phyloP scores from a whole-genome alignment of 1,139 yeast species.

The Candida glucosophila region DNA sequence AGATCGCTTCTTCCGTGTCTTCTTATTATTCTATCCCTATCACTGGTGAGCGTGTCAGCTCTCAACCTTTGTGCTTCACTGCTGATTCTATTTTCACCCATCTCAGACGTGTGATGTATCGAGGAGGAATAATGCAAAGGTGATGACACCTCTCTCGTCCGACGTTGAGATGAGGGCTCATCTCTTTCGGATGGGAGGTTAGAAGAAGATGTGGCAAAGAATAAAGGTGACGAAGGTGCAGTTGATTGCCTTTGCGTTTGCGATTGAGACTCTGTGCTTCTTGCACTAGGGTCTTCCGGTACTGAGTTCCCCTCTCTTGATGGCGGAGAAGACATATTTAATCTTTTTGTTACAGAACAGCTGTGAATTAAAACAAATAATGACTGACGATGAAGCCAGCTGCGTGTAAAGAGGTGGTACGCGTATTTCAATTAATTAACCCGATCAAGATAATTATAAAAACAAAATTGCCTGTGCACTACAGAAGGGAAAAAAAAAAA shows the following conservation, averaged over 20 bases:
- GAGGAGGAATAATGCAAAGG: conserved; percentile 41
- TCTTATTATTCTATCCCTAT: conserved; percentile 35
- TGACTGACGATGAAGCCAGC: too few species aligned
- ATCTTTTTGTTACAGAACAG: too few species aligned
- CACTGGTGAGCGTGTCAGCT: conserved; percentile 29
- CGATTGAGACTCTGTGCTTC: conserved; percentile 22
- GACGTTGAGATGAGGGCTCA: conserved; percentile 10
- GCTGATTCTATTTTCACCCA: conserved; percentile 9
- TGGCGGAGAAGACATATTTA: conserved; percentile 22
- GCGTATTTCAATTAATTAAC: conserved; percentile 14
- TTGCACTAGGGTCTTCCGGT: conserved; percentile 15
- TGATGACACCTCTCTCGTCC: conserved; percentile 24
- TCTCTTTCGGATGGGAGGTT: conserved; percentile 32
- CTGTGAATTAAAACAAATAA: too few species aligned
- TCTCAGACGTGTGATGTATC: conserved; percentile 28
- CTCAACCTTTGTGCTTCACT: conserved; percentile 12
- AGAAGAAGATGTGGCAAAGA: conserved; percentile 49
- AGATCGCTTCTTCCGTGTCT: conserved; percentile 36
- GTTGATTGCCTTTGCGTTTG: conserved; percentile 26
- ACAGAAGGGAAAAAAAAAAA: too few species aligned
- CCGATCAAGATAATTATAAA: conserved; percentile 17
- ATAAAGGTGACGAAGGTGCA: conserved; percentile 63
- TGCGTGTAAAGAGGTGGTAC: conserved; percentile 2
- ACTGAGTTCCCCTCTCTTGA: conserved; percentile 18
- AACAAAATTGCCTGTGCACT: too few species aligned